phyloP scores from a whole-genome alignment of 169 alveolate genomes.

The Babesia bovis region DNA sequence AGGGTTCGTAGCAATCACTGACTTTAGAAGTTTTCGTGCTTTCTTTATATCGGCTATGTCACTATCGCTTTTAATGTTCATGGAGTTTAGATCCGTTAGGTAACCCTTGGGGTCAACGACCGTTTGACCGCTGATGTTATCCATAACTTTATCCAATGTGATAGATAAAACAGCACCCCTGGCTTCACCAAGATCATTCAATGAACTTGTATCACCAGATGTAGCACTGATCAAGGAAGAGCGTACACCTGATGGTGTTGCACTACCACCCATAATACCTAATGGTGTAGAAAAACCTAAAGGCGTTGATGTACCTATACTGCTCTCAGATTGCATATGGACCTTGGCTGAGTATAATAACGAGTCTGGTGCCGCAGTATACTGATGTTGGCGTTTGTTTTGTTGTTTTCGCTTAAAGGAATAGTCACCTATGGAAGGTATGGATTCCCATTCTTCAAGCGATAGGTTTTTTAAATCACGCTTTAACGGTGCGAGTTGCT shows the following conservation, averaged over 20 bases:
- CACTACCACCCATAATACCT: constrained; percentile 77
- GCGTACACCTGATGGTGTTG: constrained; percentile 84
- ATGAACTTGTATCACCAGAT: constrained; percentile 47
- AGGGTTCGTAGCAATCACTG: constrained; percentile 92
- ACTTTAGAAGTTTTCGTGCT: constrained; percentile 87
- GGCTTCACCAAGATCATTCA: constrained; percentile 91
- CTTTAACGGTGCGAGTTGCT: constrained; percentile 59
- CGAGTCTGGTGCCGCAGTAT: constrained; percentile 90
- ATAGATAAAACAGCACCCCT: constrained; percentile 90
- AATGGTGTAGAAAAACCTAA: constrained; percentile 77
- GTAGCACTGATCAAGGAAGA: constrained; percentile 84
- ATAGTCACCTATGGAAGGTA: constrained; percentile 93
- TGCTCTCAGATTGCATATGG: constrained; percentile 73
- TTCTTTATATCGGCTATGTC: constrained; percentile 94
- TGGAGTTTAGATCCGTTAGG: constrained; percentile 89
- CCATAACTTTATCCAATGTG: constrained; percentile 91
- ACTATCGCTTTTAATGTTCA: constrained; percentile 79
- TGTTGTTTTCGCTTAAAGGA: constrained; percentile 74
- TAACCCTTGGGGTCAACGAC: constrained; percentile 95
- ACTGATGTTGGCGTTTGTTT: constrained; percentile 87
- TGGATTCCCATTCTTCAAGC: constrained; percentile 93
- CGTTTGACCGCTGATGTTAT: constrained; percentile 91
- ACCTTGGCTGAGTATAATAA: constrained; percentile 72
- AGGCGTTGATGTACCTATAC: constrained; percentile 71
- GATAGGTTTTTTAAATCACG: constrained; percentile 51